Evolutionary conservation across 192 early-diverging fungal species (phyloP), one percentile per base, ranked within the genome.

Genomic region (Umbelopsis isabellina): DNA sequence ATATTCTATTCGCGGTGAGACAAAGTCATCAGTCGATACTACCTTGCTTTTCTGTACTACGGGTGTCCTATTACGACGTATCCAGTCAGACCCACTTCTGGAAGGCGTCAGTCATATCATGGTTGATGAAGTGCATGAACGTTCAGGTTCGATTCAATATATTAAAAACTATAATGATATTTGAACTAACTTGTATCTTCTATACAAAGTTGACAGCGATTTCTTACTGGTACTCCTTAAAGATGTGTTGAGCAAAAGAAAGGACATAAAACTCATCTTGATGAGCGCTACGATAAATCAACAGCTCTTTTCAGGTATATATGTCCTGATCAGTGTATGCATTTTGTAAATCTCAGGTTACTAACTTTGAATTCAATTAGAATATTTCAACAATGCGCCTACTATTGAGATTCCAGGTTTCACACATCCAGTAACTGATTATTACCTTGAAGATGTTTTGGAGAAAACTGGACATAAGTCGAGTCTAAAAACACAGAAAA

Each of bases 41-140:
- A 55, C 49, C 18, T 66, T 80, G 4, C 70, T 72, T 30, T 78
- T 78, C 35, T 69, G 71, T 30, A 83, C 65, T 0, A 88, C 88
- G 23, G 93, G 93, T 58, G 85, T 95, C 8, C 68, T 95, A 44
- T 71, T 95, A 21, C 75, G 89, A 67, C 81, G 88, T 51, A 61
- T 94, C 22, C 86, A 91, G 55, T 78, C 78, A 48, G 90, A 94
- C 70, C 82, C 84, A 16, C 46, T 70, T 11, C 73, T 95, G 67
- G 65, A 69, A n/a, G 86, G 84, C 4, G 83, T 95, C 25, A 90
- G 87, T 25, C 90, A 91, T 68, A 79, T 94, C 6, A 83, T 94
- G 30, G 85, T 94, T 27, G 93, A 94, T 76, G 93, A 94, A 68
- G 89, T 93, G 8, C 93, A 94, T 66, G 93, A 94, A 74, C 80